phyloP scores from a whole-genome alignment of 116 monocot species.

The Zostera marina region DNA sequence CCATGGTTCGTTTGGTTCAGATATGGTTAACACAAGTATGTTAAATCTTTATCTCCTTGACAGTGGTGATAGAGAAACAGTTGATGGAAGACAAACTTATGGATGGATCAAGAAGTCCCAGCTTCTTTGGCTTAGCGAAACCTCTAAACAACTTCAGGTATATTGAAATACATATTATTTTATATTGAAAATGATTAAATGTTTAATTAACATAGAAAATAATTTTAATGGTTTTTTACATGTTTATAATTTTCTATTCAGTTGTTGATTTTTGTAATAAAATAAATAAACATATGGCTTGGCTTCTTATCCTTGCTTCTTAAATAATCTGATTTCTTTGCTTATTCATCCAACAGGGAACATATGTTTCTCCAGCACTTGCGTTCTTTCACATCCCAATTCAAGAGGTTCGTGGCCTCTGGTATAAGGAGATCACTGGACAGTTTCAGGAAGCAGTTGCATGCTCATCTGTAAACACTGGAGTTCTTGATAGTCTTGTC shows the following conservation, averaged over 20 bases:
- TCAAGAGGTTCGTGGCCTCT: conserved; percentile 59
- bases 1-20: conserved; percentile 55
- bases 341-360: conserved; percentile 12
- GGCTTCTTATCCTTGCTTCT: conserved; percentile 2
- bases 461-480: conserved; percentile 64
- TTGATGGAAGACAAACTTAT: conserved; percentile 51
- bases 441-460: conserved; percentile 70
- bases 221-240: too few relatives aligned
- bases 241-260: too few relatives aligned
- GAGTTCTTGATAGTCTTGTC: conserved; percentile 34
- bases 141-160: conserved; percentile 62
- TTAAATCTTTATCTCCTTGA: conserved; percentile 82
- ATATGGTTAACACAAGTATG: conserved; percentile 44
- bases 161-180: neutral
- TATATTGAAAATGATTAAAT: too few relatives aligned
- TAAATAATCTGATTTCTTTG: conserved; percentile 25
- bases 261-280: too few relatives aligned
- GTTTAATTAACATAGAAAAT: too few relatives aligned
- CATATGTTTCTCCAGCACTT: conserved; percentile 33
- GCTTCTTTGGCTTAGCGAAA: conserved; percentile 47
- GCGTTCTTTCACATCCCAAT: conserved; percentile 89
- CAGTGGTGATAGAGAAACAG: conserved; percentile 50
- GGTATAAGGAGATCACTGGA: conserved; percentile 42
- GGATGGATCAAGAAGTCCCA: conserved; percentile 89
- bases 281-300: too few relatives aligned